phyloP scores from a whole-genome alignment of 2,329 filamentous ascomycete species.

The Thermoascus crustaceus region DNA sequence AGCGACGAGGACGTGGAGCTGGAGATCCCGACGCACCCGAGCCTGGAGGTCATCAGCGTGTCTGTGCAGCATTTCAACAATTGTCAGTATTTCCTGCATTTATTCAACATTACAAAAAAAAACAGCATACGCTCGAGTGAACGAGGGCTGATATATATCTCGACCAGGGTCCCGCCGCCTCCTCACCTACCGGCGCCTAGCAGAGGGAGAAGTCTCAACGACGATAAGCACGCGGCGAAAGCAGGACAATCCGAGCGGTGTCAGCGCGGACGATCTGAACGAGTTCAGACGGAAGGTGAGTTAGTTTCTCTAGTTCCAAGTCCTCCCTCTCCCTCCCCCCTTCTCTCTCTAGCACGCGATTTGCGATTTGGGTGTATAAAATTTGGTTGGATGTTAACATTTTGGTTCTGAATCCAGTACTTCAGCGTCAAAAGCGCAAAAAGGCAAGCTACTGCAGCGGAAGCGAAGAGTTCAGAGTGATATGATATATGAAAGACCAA shows the following conservation, averaged over 20 bases:
- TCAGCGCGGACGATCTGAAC: conserved; percentile 59
- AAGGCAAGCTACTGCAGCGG: too few relatives aligned
- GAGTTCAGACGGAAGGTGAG: conserved; percentile 51
- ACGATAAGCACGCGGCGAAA: conserved; percentile 25
- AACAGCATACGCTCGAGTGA: not conserved
- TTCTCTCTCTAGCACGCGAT: too few relatives aligned
- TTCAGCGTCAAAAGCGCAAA: too few relatives aligned
- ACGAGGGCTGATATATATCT: conserved; percentile 1
- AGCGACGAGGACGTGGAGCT: conserved; percentile 72
- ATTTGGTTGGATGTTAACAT: too few relatives aligned
- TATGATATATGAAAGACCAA: too few relatives aligned
- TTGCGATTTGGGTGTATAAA: too few relatives aligned
- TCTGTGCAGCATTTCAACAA: conserved; percentile 86
- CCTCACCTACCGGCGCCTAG: conserved; percentile 71
- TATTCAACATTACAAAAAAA: not conserved
- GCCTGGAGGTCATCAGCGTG: conserved; percentile 62
- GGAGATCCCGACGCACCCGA: conserved; percentile 66
- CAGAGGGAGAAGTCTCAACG: conserved; percentile 43
- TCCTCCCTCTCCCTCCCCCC: too few relatives aligned
- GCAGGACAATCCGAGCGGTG: conserved; percentile 27
- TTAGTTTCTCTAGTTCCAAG: too few relatives aligned
- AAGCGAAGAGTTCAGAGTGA: too few relatives aligned
- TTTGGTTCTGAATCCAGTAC: too few relatives aligned
- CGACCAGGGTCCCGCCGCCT: conserved; percentile 71
- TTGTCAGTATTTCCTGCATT: conserved; percentile 50